Conservation (phyloP, 768 basidiomycete species). For the Leucosporidium yakuticum region DNA sequence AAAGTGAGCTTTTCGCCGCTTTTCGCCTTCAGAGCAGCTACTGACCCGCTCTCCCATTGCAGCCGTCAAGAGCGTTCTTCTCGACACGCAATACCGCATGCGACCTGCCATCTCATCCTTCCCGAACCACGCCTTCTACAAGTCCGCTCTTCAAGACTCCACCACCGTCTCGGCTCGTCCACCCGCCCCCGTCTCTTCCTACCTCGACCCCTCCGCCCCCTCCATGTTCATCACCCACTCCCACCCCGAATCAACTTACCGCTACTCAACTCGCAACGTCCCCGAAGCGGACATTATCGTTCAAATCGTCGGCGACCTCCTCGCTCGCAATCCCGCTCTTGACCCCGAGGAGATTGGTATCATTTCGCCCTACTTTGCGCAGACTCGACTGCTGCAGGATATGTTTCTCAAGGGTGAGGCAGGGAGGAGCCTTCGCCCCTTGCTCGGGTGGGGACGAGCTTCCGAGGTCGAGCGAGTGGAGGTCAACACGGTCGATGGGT, state of each 20-base stretch:
- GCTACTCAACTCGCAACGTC: constrained; percentile 68
- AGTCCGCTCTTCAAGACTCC: constrained; percentile 56
- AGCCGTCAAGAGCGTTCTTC: constrained; percentile 85
- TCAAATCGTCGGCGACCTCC: constrained; percentile 72
- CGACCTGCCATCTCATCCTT: constrained; percentile 83
- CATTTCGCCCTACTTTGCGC: constrained; percentile 85
- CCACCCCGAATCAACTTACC: constrained; percentile 60
- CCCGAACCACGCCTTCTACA: constrained; percentile 78
- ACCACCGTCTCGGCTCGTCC: constrained; percentile 8
- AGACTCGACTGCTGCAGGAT: constrained; percentile 64
- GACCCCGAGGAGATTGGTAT: constrained; percentile 75
- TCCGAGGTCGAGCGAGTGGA: constrained; percentile 75
- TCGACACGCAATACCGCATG: constrained; percentile 95
- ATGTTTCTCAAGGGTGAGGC: constrained; percentile 20
- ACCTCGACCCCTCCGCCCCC: constrained; percentile 11
- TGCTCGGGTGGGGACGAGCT: constrained; percentile 62
- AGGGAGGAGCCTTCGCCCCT: constrained; percentile 52
- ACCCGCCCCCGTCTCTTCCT: constrained; percentile 13
- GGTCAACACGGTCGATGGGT: constrained; percentile 89
- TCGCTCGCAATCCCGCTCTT: constrained; percentile 63
- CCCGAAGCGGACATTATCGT: constrained; percentile 72
- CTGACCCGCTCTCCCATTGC: constrained; percentile 13
- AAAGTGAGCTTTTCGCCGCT: constrained; percentile 47
- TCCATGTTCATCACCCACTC: constrained; percentile 71
- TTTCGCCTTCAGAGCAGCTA: background rate